Percentiles rank a stretch among this genome's conserved stretches.
Conservation (phyloP, 768 basidiomycete species). For the Ramaria sp. region DNA sequence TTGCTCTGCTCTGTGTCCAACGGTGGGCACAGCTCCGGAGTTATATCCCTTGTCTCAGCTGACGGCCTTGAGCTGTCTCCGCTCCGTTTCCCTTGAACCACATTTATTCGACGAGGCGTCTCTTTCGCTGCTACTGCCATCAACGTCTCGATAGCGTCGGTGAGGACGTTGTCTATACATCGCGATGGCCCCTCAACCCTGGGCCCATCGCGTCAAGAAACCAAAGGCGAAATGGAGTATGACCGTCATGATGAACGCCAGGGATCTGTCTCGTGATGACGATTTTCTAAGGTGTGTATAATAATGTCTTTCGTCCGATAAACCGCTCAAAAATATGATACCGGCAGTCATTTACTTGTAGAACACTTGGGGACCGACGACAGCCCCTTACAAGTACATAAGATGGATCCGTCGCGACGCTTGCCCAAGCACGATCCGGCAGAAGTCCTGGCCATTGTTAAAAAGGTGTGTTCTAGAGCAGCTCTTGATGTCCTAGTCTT, state of each 20-base stretch:
- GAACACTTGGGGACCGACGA: slow-evolving; percentile 71
- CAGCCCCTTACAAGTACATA: slow-evolving; percentile 79
- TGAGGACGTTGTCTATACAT: background rate
- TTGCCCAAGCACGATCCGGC: slow-evolving; percentile 66
- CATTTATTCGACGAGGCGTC: background rate
- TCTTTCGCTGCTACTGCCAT: background rate
- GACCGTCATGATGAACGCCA: slow-evolving; percentile 85
- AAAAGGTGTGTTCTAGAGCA: slow-evolving; percentile 18
- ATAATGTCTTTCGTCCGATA: background rate
- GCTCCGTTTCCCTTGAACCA: background rate
- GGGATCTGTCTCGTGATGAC: slow-evolving; percentile 83
- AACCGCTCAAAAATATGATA: background rate
- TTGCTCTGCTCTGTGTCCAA: background rate
- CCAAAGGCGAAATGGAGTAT: slow-evolving; percentile 47
- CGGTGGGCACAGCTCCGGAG: background rate
- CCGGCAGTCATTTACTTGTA: slow-evolving; percentile 57
- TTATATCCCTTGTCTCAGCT: background rate
- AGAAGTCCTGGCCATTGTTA: slow-evolving; percentile 60
- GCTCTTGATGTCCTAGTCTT: background rate
- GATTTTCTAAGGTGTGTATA: slow-evolving; percentile 62
- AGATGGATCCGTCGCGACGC: slow-evolving; percentile 72
- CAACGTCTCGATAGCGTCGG: background rate
- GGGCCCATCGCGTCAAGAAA: background rate
- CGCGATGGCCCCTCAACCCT: background rate
- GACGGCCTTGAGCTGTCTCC: background rate